Conservation (phyloP, 805 yeast species). For the Wickerhamomyces strasburgensis region DNA sequence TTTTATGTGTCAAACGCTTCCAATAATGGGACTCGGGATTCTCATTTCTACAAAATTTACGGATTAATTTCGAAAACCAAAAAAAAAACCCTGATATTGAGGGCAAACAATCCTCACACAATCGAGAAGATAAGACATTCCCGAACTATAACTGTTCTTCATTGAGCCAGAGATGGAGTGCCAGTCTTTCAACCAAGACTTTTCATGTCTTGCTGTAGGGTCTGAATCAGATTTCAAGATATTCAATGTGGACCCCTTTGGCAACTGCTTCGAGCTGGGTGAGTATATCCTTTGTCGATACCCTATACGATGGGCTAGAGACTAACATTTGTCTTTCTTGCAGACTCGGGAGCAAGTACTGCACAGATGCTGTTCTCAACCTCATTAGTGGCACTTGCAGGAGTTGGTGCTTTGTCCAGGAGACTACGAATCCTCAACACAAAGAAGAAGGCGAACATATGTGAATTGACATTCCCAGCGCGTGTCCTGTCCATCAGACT, state of each 20-base stretch:
- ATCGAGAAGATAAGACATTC: too few species aligned
- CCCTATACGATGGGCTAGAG: slow-evolving; percentile 1
- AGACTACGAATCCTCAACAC: slow-evolving; percentile 65
- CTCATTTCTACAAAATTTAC: too few species aligned
- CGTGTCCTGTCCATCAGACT: slow-evolving; percentile 65
- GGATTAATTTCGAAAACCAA: too few species aligned
- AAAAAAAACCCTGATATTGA: too few species aligned
- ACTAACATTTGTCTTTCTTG: too few species aligned
- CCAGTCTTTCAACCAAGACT: slow-evolving; percentile 65
- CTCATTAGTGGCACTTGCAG: slow-evolving; percentile 79
- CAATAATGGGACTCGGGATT: too few species aligned
- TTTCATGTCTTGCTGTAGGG: slow-evolving; percentile 71
- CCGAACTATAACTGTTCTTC: too few species aligned
- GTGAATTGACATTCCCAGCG: slow-evolving; percentile 85
- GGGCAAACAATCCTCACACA: too few species aligned
- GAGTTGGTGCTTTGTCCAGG: slow-evolving; percentile 57
- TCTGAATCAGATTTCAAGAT: slow-evolving; percentile 61
- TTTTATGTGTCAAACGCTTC: too few species aligned
- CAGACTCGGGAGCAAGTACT: slow-evolving; percentile 40
- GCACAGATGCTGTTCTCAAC: slow-evolving; percentile 91
- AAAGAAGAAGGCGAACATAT: slow-evolving; percentile 64
- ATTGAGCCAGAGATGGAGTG: not conserved
- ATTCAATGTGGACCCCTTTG: slow-evolving; percentile 85
- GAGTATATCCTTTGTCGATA: slow-evolving; percentile 2
- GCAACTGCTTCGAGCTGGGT: slow-evolving; percentile 53